Conservation (phyloP, 768 basidiomycete genomes). For the Jaapia argillacea region DNA sequence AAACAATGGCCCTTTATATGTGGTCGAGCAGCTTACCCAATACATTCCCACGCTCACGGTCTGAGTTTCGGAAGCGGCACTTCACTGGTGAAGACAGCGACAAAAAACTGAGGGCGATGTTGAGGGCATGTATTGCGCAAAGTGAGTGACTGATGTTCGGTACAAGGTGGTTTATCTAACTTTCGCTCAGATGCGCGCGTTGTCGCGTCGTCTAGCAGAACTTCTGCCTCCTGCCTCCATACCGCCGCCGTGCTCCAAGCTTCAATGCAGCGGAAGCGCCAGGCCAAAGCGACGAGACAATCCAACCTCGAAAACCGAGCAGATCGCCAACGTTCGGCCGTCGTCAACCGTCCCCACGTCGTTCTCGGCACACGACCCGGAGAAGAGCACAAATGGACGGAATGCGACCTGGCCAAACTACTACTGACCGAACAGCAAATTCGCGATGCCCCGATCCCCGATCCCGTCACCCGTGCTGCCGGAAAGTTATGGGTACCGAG, state of each 20-base stretch:
- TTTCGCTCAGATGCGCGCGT: conserved; percentile 23
- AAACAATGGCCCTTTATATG: conserved; percentile 11
- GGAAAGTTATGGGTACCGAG: conserved; percentile 38
- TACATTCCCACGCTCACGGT: conserved; percentile 29
- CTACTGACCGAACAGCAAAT: conserved; percentile 34
- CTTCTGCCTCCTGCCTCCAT: conserved; percentile 31
- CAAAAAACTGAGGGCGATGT: conserved; percentile 13
- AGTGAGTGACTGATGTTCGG: conserved; percentile 7
- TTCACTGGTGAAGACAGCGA: not conserved
- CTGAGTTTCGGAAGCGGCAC: not conserved
- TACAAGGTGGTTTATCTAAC: not conserved
- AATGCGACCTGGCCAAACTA: conserved; percentile 53
- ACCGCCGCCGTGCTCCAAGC: conserved; percentile 32
- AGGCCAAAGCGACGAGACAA: conserved; percentile 28
- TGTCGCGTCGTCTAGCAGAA: conserved; percentile 29
- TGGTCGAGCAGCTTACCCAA: not conserved
- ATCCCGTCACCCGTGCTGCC: conserved; percentile 14
- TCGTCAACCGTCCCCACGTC: conserved; percentile 45
- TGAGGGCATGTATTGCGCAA: conserved; percentile 15
- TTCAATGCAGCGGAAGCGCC: conserved; percentile 19
- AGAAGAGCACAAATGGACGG: conserved; percentile 58
- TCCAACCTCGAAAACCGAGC: conserved; percentile 36
- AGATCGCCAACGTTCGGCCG: conserved; percentile 26
- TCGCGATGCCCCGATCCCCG: not conserved
- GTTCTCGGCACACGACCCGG: conserved; percentile 64